These are phyloP conservation scores for Rasamsonia emersonii DNA, from an alignment of 2,329 filamentous ascomycete species.

Conservation along the genomic window DNA sequence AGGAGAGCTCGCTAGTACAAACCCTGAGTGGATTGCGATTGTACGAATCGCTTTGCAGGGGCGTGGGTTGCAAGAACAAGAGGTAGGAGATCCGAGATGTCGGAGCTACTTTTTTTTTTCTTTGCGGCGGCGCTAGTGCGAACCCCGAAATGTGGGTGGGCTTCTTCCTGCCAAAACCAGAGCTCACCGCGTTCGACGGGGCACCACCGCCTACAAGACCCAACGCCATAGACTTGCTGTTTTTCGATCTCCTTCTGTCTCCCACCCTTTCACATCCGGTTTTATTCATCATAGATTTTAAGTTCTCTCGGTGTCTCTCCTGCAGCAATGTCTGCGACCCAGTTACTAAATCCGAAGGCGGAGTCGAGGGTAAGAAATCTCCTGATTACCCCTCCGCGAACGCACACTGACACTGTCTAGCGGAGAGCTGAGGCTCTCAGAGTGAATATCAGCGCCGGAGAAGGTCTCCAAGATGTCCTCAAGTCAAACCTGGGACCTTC, in stretches of 20 bases:
- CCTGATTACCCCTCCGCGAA: conserved; percentile 19
- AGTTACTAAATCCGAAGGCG: conserved; percentile 97
- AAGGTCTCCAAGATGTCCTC: conserved; percentile 87
- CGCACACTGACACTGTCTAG: conserved; percentile 48
- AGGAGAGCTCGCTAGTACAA: conserved; percentile 12
- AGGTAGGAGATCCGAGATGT: conserved; percentile 24
- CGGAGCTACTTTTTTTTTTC: conserved; percentile 34
- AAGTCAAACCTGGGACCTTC: conserved; percentile 91
- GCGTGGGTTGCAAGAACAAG: conserved; percentile 18
- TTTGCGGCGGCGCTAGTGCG: conserved; percentile 31
- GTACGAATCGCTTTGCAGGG: conserved; percentile 22
- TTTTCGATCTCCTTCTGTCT: conserved; percentile 7
- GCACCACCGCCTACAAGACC: conserved; percentile 19
- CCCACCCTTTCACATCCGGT: conserved; percentile 15
- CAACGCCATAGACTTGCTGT: conserved; percentile 11
- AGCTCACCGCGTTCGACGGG: conserved; percentile 28
- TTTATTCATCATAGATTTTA: conserved; percentile 6
- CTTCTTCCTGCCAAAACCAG: conserved; percentile 29
- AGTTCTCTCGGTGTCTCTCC: conserved; percentile 16
- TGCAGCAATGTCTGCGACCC: conserved; percentile 79
- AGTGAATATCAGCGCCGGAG: conserved; percentile 95
- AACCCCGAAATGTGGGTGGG: conserved; percentile 30
- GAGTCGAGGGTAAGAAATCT: conserved; percentile 73
- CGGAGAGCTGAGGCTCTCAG: conserved; percentile 91
- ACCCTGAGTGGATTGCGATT: conserved; percentile 16